A percentile compares a stretch with the other conserved stretches of the same genome.
These are phyloP conservation scores for Elsinoe arachidis DNA, from an alignment of 2,329 filamentous ascomycete genomes.

Conservation along the genomic window DNA sequence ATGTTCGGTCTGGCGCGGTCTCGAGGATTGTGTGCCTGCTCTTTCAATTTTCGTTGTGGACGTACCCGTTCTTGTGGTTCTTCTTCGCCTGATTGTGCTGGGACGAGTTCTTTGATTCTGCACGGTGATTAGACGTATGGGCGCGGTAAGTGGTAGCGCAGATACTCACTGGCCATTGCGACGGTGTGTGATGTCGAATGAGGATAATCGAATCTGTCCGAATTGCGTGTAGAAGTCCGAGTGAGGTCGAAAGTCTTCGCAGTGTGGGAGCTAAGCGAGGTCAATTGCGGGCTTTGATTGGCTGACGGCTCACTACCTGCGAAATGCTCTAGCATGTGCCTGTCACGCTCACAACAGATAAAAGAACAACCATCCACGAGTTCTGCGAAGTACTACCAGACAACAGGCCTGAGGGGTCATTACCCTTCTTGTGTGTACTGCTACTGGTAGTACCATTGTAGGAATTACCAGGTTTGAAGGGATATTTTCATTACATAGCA, in stretches of 20 bases:
- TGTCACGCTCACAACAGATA: too few species aligned
- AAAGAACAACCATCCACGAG: too few species aligned
- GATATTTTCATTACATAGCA: too few species aligned
- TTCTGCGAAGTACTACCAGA: too few species aligned
- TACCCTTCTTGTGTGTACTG: too few species aligned
- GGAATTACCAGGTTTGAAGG: too few species aligned
- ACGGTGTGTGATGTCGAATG: constrained; percentile 27
- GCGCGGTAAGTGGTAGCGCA: not conserved
- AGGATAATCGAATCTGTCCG: not conserved
- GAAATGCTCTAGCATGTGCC: not conserved
- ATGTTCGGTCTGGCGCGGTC: not conserved
- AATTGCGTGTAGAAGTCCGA: not conserved
- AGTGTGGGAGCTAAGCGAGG: constrained; percentile 15
- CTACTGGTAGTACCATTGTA: too few species aligned
- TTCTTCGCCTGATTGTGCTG: constrained; percentile 98
- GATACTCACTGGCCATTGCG: constrained; percentile 62
- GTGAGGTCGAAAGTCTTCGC: constrained; percentile 12
- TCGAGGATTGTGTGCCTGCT: not conserved
- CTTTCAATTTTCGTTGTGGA: constrained; percentile 20
- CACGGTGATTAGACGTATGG: constrained; percentile 15
- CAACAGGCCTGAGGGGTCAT: too few species aligned
- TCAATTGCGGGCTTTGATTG: not conserved
- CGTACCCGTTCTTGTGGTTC: constrained; percentile 98
- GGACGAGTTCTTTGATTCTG: constrained; percentile 99
- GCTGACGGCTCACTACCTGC: not conserved